phyloP scores from a whole-genome alignment of 2,329 filamentous ascomycete species.

The Aspergillus ibericus region DNA sequence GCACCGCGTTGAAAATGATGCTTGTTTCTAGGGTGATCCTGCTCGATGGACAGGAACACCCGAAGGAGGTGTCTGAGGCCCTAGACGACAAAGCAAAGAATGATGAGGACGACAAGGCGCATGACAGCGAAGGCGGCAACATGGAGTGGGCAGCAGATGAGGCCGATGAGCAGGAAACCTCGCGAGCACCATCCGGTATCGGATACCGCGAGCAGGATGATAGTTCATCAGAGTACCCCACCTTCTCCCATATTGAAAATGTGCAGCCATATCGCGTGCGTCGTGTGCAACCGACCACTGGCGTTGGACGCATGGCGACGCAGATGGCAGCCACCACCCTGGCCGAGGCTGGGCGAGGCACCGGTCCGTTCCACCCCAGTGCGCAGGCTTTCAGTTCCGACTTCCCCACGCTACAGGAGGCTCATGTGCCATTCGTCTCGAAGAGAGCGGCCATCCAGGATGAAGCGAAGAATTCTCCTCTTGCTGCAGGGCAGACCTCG shows the following conservation, averaged over 20 bases:
- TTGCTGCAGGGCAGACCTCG: background rate
- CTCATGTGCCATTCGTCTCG: background rate
- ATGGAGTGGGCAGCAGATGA: slow-evolving; percentile 1
- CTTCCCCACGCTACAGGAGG: slow-evolving; percentile 21
- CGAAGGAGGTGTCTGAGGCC: background rate
- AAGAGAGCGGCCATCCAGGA: background rate
- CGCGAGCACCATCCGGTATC: background rate
- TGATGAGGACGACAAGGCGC: no score
- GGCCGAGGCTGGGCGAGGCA: background rate
- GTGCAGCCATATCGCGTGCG: background rate
- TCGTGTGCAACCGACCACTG: background rate
- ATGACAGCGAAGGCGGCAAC: background rate
- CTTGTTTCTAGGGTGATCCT: slow-evolving; percentile 29
- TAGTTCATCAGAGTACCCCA: background rate
- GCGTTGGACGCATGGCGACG: background rate
- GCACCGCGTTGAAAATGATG: slow-evolving; percentile 30
- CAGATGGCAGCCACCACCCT: background rate
- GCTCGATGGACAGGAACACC: slow-evolving; percentile 29
- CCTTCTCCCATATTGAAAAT: background rate
- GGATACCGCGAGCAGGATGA: background rate
- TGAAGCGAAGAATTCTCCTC: slow-evolving; percentile 1
- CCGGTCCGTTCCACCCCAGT: slow-evolving; percentile 18
- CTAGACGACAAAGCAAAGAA: no score
- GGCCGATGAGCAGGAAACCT: background rate
- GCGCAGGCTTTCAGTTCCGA: slow-evolving; percentile 17